Conservation (phyloP, 805 yeast species). For the Candida insectorum region DNA sequence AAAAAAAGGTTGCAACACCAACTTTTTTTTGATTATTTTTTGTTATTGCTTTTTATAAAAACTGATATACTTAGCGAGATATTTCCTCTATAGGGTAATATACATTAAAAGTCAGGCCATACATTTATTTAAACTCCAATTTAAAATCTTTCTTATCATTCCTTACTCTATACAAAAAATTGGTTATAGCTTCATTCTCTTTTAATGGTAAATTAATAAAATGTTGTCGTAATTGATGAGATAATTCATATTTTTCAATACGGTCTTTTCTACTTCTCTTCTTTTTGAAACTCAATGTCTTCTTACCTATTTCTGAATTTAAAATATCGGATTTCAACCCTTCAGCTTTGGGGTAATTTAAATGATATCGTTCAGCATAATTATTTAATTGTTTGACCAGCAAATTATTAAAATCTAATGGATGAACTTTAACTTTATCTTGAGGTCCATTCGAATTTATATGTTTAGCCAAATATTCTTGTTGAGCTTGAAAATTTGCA, state of each 20-base stretch:
- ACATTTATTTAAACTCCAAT: conserved; percentile 29
- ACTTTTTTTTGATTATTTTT: too few species aligned
- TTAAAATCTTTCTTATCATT: conserved; percentile 55
- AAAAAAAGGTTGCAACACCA: too few species aligned
- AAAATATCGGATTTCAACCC: conserved; percentile 69
- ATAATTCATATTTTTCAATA: conserved; percentile 43
- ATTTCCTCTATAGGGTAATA: too few species aligned
- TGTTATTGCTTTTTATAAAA: too few species aligned
- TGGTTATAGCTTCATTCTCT: conserved; percentile 85
- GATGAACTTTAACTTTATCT: conserved; percentile 48
- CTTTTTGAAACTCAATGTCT: conserved; percentile 45
- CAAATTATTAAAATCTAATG: conserved; percentile 66
- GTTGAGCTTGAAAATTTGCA: conserved; percentile 64
- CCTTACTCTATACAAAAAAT: conserved; percentile 80
- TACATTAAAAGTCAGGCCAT: too few species aligned
- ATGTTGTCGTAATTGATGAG: conserved; percentile 62
- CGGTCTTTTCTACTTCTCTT: conserved; percentile 47
- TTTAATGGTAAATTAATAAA: conserved; percentile 56
- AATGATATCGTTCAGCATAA: conserved; percentile 59
- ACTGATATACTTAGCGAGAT: too few species aligned
- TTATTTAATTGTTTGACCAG: conserved; percentile 63
- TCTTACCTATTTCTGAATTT: conserved; percentile 69
- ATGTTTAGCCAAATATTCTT: conserved; percentile 62
- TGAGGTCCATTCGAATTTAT: conserved; percentile 73
- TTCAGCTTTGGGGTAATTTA: conserved; percentile 57